phyloP scores from a whole-genome alignment of 2,329 filamentous ascomycete genomes.

The Colletotrichum sp. region DNA sequence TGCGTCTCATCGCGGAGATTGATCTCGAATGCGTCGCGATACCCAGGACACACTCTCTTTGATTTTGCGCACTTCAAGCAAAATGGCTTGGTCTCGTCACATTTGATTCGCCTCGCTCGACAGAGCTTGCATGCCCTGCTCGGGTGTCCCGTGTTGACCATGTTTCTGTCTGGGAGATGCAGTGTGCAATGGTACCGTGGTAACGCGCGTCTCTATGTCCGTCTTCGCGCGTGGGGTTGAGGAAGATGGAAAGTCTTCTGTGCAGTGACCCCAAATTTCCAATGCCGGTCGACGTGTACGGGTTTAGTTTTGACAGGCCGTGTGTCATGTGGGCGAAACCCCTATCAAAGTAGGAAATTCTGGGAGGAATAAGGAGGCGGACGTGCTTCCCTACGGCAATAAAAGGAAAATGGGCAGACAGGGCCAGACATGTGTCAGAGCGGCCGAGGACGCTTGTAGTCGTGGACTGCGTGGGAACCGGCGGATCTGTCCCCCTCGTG shows the following conservation, averaged over 20 bases:
- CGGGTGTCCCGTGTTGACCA: constrained; percentile 23
- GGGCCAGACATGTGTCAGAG: constrained; percentile 6
- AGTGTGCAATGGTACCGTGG: not conserved
- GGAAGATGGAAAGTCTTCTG: not conserved
- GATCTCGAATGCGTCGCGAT: constrained; percentile 24
- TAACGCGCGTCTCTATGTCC: not conserved
- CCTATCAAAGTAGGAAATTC: constrained; percentile 5
- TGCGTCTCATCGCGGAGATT: constrained; percentile 23
- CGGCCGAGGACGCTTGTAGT: not conserved
- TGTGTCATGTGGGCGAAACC: constrained; percentile 8
- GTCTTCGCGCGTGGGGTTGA: not conserved
- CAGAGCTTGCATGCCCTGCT: constrained; percentile 29
- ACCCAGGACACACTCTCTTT: constrained; percentile 21
- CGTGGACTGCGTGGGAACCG: not conserved
- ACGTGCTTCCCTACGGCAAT: constrained; percentile 5
- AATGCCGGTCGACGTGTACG: not conserved
- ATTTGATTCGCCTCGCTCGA: constrained; percentile 40
- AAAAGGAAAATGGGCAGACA: not conserved
- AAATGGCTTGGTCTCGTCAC: constrained; percentile 36
- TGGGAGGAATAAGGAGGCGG: not conserved
- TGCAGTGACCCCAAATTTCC: not conserved
- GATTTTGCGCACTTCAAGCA: constrained; percentile 37
- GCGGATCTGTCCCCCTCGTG: not conserved
- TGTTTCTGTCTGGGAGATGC: not conserved
- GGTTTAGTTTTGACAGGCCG: not conserved